These are phyloP conservation scores for Trichopus zeylanicus DNA, from an alignment of 116 monocot genomes.

Conservation along the genomic window DNA sequence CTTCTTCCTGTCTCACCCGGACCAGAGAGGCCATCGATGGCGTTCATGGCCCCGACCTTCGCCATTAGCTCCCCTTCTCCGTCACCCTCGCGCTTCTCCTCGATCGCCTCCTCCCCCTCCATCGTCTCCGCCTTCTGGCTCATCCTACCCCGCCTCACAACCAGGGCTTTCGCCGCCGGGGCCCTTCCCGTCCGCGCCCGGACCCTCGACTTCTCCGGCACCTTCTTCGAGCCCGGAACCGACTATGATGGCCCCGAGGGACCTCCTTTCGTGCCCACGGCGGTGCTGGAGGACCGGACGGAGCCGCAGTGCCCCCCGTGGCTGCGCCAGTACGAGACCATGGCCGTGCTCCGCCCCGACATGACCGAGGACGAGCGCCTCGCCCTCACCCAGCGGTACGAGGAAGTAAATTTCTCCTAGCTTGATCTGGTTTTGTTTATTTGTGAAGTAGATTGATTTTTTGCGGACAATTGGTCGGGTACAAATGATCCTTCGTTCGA, in stretches of 20 bases:
- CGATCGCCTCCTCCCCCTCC: neutral
- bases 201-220: conserved; percentile 72
- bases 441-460: too few relatives aligned
- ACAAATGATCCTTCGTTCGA: too few relatives aligned
- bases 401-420: conserved; percentile 44
- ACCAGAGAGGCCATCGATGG: too few relatives aligned
- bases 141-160: neutral
- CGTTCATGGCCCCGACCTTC: neutral
- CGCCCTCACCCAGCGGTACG: conserved; percentile 68
- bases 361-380: conserved; percentile 92
- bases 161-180: neutral
- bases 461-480: too few relatives aligned
- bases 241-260: conserved; percentile 13
- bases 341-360: conserved; percentile 87
- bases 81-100: neutral
- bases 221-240: conserved; percentile 60
- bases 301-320: conserved; percentile 93
- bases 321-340: conserved; percentile 92
- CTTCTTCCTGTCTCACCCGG: too few relatives aligned
- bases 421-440: neutral
- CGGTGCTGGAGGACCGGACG: conserved; percentile 58
- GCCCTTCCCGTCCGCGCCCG: conserved; percentile 25
- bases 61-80: neutral
- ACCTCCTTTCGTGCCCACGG: conserved; percentile 25
- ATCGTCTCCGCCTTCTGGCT: neutral